Conservation (phyloP, 2,329 filamentous ascomycete genomes). For the Aureobasidium uvarum region DNA sequence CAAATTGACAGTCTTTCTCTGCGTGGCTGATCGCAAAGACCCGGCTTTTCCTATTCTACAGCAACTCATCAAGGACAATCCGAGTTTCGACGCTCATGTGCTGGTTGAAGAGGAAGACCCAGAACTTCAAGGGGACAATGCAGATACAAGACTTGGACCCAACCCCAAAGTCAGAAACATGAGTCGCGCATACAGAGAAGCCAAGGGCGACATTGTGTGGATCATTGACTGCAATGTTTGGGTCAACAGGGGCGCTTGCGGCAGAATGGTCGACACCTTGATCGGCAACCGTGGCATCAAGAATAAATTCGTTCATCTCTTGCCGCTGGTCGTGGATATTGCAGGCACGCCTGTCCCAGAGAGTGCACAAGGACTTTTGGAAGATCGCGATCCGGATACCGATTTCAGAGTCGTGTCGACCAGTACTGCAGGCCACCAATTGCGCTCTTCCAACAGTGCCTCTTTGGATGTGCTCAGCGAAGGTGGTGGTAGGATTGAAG, state of each 20-base stretch:
- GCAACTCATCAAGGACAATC: constrained; percentile 70
- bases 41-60: constrained; percentile 73
- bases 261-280: constrained; percentile 85
- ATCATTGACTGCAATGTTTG: constrained; percentile 96
- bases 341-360: constrained; percentile 34
- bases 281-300: constrained; percentile 61
- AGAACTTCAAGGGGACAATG: constrained; percentile 56
- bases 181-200: constrained; percentile 87
- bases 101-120: constrained; percentile 82
- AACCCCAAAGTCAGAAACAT: constrained; percentile 99
- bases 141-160: constrained; percentile 64
- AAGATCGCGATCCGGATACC: constrained; percentile 7
- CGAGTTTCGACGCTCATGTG: constrained; percentile 66
- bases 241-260: constrained; percentile 74
- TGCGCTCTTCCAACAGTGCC: background rate
- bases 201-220: constrained; percentile 86
- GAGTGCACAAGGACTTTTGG: constrained; percentile 33
- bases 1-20: constrained; percentile 78
- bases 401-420: constrained; percentile 30
- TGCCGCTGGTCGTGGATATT: constrained; percentile 84
- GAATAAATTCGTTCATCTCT: constrained; percentile 90
- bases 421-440: constrained; percentile 31
- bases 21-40: constrained; percentile 71
- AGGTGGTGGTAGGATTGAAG: constrained; percentile 82
- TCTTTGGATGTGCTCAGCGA: constrained; percentile 30